Evolutionary conservation across 139 green algal genomes (phyloP).

Genomic region (Volvox reticuliferus): DNA sequence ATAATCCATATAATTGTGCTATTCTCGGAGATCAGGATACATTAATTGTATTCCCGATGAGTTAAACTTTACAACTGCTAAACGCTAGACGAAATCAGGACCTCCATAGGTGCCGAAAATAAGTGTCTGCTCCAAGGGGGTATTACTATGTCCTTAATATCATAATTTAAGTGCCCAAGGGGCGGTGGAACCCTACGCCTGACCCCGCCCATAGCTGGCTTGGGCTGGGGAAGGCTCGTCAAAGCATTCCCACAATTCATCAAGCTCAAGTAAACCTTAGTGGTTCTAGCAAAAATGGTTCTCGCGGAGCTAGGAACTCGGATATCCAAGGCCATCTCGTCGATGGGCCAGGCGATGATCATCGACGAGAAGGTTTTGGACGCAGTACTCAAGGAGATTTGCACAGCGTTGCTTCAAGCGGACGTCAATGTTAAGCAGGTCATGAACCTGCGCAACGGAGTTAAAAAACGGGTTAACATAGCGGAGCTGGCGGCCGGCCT

Average conservation of each 20-base stretch:
- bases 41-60: no score
- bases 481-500: conserved; percentile 89
- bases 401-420: conserved; percentile 88
- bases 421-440: conserved; percentile 95
- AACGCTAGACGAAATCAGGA: no score
- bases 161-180: no score
- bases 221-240: conserved; percentile 2
- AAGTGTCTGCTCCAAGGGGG: no score
- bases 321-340: conserved; percentile 88
- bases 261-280: background rate
- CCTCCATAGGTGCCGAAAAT: no score
- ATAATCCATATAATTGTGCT: no score
- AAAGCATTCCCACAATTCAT: background rate
- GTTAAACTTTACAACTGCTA: no score
- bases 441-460: conserved; percentile 82
- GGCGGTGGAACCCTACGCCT: background rate
- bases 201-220: background rate
- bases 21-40: no score
- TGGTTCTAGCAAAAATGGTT: conserved; percentile 83
- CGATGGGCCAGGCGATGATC: conserved; percentile 77
- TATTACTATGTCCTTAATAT: no score
- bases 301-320: conserved; percentile 91
- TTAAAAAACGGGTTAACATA: conserved; percentile 94
- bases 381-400: conserved; percentile 96
- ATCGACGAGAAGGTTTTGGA: conserved; percentile 96